phyloP scores from a whole-genome alignment of 371 early-diverging fungal genomes.

The Apophysomyces ossiformis region DNA sequence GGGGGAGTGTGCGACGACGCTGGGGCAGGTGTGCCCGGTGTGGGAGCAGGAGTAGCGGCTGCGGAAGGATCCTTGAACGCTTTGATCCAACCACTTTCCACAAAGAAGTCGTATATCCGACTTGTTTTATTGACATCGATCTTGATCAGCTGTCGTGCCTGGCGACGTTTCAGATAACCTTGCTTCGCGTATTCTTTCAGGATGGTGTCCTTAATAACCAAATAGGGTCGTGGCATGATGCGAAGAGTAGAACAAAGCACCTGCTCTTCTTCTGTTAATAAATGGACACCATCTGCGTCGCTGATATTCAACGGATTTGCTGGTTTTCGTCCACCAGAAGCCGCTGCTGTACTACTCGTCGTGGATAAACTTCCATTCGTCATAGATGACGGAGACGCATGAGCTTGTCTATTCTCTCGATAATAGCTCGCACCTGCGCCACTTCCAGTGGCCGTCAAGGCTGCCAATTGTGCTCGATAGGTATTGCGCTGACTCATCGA shows the following conservation, averaged over 20 bases:
- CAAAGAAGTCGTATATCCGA: slow-evolving; percentile 89
- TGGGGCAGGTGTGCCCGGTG: slow-evolving; percentile 3
- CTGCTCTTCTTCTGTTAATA: slow-evolving; percentile 81
- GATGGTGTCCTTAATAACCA: slow-evolving; percentile 89
- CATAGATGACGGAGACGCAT: slow-evolving; percentile 3
- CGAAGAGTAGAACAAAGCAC: slow-evolving; percentile 82
- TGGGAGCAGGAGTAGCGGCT: background rate
- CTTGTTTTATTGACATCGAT: slow-evolving; percentile 90
- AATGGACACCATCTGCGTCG: slow-evolving; percentile 84
- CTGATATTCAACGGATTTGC: slow-evolving; percentile 79
- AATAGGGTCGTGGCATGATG: slow-evolving; percentile 84
- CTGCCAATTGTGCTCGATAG: slow-evolving; percentile 30
- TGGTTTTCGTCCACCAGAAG: slow-evolving; percentile 54
- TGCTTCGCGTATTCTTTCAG: slow-evolving; percentile 79
- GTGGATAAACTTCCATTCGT: slow-evolving; percentile 17
- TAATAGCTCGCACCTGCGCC: slow-evolving; percentile 36
- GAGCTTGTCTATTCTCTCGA: slow-evolving; percentile 26
- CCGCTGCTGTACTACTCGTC: slow-evolving; percentile 31
- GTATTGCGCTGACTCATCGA: slow-evolving; percentile 22
- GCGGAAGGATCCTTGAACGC: slow-evolving; percentile 46
- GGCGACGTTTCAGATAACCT: slow-evolving; percentile 75
- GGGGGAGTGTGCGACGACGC: background rate
- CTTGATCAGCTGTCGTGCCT: slow-evolving; percentile 81
- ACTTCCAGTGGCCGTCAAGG: slow-evolving; percentile 22
- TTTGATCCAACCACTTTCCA: slow-evolving; percentile 88